Conservation (phyloP, 768 basidiomycete species). For the Pulveroboletus sp. region DNA sequence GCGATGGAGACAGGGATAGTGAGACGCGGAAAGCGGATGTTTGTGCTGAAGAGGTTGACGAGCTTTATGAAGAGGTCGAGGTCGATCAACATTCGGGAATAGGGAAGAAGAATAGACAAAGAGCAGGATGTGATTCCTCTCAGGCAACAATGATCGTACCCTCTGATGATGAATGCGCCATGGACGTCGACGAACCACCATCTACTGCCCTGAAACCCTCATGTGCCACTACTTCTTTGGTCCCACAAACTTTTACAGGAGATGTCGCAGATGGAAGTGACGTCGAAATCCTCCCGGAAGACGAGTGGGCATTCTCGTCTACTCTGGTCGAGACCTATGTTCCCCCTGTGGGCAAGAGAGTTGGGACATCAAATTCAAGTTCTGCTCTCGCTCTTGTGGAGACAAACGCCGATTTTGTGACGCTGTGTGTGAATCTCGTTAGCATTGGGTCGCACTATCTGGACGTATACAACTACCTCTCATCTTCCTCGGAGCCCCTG, state of each 20-base stretch:
- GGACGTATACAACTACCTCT: constrained; percentile 11
- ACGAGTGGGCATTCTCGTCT: constrained; percentile 21
- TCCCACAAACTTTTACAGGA: not conserved
- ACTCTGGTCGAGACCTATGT: constrained; percentile 24
- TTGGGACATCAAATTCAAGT: not conserved
- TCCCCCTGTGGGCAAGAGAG: constrained; percentile 11
- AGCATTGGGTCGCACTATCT: constrained; percentile 20
- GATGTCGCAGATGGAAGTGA: not conserved
- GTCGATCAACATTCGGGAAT: not conserved
- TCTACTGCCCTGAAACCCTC: constrained; percentile 18
- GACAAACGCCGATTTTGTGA: constrained; percentile 8
- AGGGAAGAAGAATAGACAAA: constrained; percentile 5
- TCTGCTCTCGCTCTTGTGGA: not conserved
- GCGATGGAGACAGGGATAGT: constrained; percentile 6
- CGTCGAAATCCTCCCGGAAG: constrained; percentile 6
- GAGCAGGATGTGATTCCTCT: constrained; percentile 13
- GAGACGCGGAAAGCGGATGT: not conserved
- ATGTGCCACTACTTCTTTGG: not conserved
- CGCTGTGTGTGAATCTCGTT: constrained; percentile 18
- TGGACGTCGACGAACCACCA: constrained; percentile 23
- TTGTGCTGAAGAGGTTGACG: constrained; percentile 12
- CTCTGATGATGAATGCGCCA: constrained; percentile 24
- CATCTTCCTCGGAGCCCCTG: not conserved
- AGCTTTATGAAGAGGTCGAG: constrained; percentile 7
- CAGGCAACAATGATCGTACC: constrained; percentile 17